Percentiles rank a stretch among this genome's conserved stretches.
phyloP scores from a whole-genome alignment of 1,284 basidiomycete species.

The Phylloboletellus chloephorus region DNA sequence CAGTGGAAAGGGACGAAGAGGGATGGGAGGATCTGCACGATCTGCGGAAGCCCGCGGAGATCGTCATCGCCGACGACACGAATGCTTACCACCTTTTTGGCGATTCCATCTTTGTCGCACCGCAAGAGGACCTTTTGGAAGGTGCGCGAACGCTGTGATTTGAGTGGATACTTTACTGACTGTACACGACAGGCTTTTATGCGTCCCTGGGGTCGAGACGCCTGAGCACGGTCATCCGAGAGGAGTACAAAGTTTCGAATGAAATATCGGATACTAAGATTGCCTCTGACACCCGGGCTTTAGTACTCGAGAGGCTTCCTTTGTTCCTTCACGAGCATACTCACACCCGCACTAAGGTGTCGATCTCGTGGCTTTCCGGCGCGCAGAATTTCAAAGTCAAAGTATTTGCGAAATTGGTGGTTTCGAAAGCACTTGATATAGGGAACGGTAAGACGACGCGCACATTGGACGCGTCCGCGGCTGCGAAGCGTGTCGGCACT shows the following conservation, averaged over 20 bases:
- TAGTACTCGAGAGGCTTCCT: conserved; percentile 85
- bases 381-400: conserved; percentile 70
- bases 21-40: conserved; percentile 66
- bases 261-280: conserved; percentile 48
- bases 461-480: conserved; percentile 71
- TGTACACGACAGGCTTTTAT: conserved; percentile 53
- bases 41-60: conserved; percentile 54
- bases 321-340: conserved; percentile 90
- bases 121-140: conserved; percentile 87
- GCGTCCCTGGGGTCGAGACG: conserved; percentile 59
- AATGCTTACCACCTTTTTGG: conserved; percentile 75
- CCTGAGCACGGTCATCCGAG: conserved; percentile 68
- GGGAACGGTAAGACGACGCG: conserved; percentile 46
- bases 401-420: conserved; percentile 54
- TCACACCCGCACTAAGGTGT: conserved; percentile 62
- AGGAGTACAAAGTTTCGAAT: conserved; percentile 61
- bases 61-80: conserved; percentile 78
- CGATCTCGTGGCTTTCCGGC: conserved; percentile 70
- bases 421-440: conserved; percentile 56
- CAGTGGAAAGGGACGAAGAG: conserved; percentile 51
- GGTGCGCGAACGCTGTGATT: conserved; percentile 34
- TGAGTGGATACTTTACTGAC: neutral
- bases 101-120: conserved; percentile 73
- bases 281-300: conserved; percentile 47
- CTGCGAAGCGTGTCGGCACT: conserved; percentile 51